Base-by-base conservation (phyloP, 176 grass and related monocot species). In the Lolium multiflorum region DNA sequence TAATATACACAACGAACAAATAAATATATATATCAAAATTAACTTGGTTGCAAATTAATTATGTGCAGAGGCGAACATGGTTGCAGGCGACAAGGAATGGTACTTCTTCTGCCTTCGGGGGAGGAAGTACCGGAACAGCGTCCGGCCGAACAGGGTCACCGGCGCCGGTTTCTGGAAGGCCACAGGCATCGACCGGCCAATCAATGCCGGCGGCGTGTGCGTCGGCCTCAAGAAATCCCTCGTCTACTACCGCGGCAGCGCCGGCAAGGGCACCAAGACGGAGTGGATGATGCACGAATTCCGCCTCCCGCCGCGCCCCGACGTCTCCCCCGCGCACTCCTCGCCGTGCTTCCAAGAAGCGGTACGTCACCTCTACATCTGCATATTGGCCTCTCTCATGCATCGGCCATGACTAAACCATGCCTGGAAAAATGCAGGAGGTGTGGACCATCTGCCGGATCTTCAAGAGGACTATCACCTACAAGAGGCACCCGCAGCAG, bases 281-380 rank as follows among this genome's bases (percentile, higher is more conserved):
- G 95, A 98, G 31, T 98, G 95, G 95, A 98, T 98, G 95, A 98
- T 98, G 95, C 93, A 98, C 38, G 95, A 98, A 59, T 98, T 95
- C 88, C 95, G 95, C 25, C 93, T 95, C 18, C 95, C 93, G 0
- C 62, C 50, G 25, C 79, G 22, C 63, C 1, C 1, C 17, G 41
- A 22, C 16, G 47, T 9, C 76, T 14, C 24, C 35, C 17, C 9
- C 38, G 24, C 64, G 1, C 43, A 37, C 66, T 6, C 67, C 3
- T 67, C 65, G 13, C 84, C 91, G 4, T 87, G 87, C 71, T 24
- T 67, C 43, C 94, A 92, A 83, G 92, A 94, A 91, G 94, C 94
- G 22, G 94, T 96, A 71, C 60, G 67, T 62, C 2, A 59, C 39
- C 26, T 11, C 6, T 10, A 17, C 7, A 49, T 82, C 60, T n/a